A percentile compares a stretch with the other conserved stretches of the same genome.
Evolutionary conservation across 2,329 filamentous ascomycete species (phyloP).

Genomic region (Penicillium sp.): DNA sequence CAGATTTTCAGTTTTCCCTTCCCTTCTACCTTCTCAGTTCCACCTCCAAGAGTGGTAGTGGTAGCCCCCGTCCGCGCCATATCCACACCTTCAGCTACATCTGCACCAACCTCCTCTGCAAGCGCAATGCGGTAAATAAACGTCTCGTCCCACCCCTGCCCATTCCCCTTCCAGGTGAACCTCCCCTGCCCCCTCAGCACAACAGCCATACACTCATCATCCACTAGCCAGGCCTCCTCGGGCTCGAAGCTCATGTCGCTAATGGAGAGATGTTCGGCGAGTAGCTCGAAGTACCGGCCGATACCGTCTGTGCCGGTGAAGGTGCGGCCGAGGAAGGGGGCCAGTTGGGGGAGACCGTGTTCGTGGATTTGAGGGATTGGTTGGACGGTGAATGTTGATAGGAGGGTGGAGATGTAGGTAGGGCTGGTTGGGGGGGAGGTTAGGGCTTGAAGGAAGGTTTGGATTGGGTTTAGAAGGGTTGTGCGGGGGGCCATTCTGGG

Average conservation of each 20-base stretch:
- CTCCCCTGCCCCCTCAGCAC: slow-evolving; percentile 39
- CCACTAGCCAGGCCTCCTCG: slow-evolving; percentile 44
- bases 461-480: slow-evolving; percentile 32
- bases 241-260: slow-evolving; percentile 44
- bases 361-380: slow-evolving; percentile 39
- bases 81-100: slow-evolving; percentile 15
- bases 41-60: slow-evolving; percentile 3
- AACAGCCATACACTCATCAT: slow-evolving; percentile 38
- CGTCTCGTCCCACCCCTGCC: slow-evolving; percentile 46
- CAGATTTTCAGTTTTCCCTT: slow-evolving; percentile 36
- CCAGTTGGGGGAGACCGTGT: slow-evolving; percentile 46
- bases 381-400: slow-evolving; percentile 41
- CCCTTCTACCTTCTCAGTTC: slow-evolving; percentile 14
- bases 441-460: slow-evolving; percentile 38
- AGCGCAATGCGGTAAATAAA: slow-evolving; percentile 47
- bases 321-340: slow-evolving; percentile 49
- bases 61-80: background rate
- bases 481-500: slow-evolving; percentile 19
- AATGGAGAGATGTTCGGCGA: slow-evolving; percentile 38
- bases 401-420: slow-evolving; percentile 27
- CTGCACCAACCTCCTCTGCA: slow-evolving; percentile 32
- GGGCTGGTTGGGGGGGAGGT: slow-evolving; percentile 28
- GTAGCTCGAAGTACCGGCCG: slow-evolving; percentile 41
- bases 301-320: slow-evolving; percentile 44
- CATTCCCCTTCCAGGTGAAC: slow-evolving; percentile 41